phyloP scores from a whole-genome alignment of 441 rosid species.

The Erodium texanum region DNA sequence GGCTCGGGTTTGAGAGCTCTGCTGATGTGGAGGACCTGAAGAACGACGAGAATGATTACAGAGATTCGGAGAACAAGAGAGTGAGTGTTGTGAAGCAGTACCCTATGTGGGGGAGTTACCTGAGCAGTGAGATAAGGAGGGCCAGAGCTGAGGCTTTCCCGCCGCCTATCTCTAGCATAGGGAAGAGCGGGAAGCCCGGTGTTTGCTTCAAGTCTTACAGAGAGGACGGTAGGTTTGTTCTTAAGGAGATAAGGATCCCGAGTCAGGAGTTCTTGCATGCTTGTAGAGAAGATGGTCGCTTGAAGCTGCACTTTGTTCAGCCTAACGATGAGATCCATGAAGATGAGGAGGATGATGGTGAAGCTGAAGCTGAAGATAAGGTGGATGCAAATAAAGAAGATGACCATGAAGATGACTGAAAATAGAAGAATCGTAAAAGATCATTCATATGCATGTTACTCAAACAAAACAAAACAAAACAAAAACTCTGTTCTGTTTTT shows the following conservation, averaged over 20 bases:
- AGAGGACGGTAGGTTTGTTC: constrained; percentile 71
- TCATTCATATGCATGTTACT: not conserved
- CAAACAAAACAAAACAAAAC: constrained; percentile 10
- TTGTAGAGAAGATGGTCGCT: constrained; percentile 64
- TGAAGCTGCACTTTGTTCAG: constrained; percentile 54
- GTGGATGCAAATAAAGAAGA: constrained; percentile 21
- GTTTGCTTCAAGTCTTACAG: constrained; percentile 67
- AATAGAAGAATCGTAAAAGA: constrained; percentile 7
- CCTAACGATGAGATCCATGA: constrained; percentile 29
- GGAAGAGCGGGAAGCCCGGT: constrained; percentile 53
- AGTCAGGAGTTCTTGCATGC: constrained; percentile 66
- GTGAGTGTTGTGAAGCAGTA: constrained; percentile 7
- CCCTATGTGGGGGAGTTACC: constrained; percentile 10
- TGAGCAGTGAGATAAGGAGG: constrained; percentile 25
- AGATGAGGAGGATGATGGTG: constrained; percentile 26
- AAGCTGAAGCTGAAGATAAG: constrained; percentile 18
- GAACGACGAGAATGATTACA: constrained; percentile 18
- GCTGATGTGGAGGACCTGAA: constrained; percentile 50
- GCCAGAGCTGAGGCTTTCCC: constrained; percentile 34
- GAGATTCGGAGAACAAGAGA: constrained; percentile 25
- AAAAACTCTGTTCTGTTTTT: not conserved
- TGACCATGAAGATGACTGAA: constrained; percentile 13
- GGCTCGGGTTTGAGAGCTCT: constrained; percentile 79
- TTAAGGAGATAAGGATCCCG: constrained; percentile 65
- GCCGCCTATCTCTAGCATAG: constrained; percentile 60